phyloP scores from a whole-genome alignment of 2,329 filamentous ascomycete genomes.

The Aphanoascus verrucosus region DNA sequence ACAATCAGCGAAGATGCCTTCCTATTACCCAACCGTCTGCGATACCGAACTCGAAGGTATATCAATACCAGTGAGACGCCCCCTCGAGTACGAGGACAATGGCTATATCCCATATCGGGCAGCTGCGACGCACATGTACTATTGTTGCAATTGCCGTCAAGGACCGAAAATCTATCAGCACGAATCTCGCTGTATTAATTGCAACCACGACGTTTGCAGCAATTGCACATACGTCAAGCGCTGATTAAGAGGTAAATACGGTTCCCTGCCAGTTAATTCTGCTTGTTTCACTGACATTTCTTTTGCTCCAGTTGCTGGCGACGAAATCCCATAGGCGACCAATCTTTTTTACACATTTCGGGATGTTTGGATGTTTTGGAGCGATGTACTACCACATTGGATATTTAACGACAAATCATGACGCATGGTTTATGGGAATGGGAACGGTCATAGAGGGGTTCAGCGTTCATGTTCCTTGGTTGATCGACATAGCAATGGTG shows the following conservation, averaged over 20 bases:
- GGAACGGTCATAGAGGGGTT: background rate
- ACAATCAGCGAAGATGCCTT: background rate
- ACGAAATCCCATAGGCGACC: background rate
- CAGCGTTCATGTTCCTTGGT: background rate
- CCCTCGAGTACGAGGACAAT: background rate
- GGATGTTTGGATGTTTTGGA: background rate
- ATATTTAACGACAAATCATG: background rate
- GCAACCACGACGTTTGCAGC: slow-evolving; percentile 25
- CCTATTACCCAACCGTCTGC: background rate
- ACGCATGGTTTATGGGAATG: background rate
- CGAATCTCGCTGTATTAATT: slow-evolving; percentile 27
- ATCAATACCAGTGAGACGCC: background rate
- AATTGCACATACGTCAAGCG: slow-evolving; percentile 25
- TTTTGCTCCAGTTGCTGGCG: background rate
- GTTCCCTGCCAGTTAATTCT: background rate
- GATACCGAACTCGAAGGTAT: background rate
- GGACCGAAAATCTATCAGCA: slow-evolving; percentile 30
- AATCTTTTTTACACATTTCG: background rate
- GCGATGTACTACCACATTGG: background rate
- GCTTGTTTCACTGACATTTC: background rate
- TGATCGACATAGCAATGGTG: slow-evolving; percentile 5
- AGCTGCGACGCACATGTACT: slow-evolving; percentile 24
- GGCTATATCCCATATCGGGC: background rate
- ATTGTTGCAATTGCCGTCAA: slow-evolving; percentile 32
- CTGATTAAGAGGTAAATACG: background rate